Conservation (phyloP, 2,329 filamentous ascomycete genomes). For the Diaporthe citrichinensis region DNA sequence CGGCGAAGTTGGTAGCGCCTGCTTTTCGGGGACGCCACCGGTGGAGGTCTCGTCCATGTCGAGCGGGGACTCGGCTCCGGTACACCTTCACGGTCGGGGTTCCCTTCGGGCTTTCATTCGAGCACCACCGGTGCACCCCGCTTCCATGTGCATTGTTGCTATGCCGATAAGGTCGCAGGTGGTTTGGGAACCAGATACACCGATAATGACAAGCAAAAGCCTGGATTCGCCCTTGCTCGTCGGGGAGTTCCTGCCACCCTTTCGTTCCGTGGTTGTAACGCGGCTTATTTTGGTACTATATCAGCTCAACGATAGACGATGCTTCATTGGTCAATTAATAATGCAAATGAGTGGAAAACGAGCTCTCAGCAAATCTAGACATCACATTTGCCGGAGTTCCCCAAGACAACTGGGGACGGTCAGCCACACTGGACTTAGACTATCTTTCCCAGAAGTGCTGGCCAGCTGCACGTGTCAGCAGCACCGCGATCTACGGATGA, state of each 20-base stretch:
- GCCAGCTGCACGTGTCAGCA: neutral
- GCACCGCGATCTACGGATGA: too few species aligned
- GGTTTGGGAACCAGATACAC: too few species aligned
- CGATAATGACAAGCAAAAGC: neutral
- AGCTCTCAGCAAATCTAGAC: neutral
- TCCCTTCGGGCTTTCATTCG: neutral
- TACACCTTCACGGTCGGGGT: neutral
- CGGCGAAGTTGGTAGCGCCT: neutral
- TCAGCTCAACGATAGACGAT: neutral
- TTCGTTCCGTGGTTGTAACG: too few species aligned
- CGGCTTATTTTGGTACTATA: too few species aligned
- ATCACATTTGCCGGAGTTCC: neutral
- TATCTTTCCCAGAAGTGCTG: neutral
- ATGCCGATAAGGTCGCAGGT: neutral
- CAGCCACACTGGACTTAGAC: neutral
- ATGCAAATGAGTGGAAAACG: neutral
- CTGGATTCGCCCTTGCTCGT: too few species aligned
- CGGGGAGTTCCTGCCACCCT: too few species aligned
- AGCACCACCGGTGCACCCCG: neutral
- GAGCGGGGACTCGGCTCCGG: slow-evolving; percentile 30
- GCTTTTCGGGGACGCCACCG: neutral
- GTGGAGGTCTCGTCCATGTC: neutral
- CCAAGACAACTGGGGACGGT: neutral
- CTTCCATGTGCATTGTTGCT: neutral
- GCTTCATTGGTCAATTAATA: neutral